phyloP scores from a whole-genome alignment of 257 asterid genomes.

The Oldenlandia corymbosa region DNA sequence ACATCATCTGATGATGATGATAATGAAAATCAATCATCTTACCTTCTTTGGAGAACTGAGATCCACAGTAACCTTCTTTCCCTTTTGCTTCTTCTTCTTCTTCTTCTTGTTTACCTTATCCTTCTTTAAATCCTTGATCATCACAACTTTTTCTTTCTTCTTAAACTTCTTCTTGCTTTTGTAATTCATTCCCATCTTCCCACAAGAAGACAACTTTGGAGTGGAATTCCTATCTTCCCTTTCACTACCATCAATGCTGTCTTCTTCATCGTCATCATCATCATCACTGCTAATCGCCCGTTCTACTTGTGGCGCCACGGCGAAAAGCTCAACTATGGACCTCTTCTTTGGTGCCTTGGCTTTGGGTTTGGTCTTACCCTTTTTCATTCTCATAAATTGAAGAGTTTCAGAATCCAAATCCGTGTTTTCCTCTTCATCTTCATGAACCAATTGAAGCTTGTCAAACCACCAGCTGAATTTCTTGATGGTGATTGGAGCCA shows the following conservation, averaged over 20 bases:
- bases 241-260: background rate
- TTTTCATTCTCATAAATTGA: slow-evolving; percentile 17
- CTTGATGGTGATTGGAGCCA: slow-evolving; percentile 57
- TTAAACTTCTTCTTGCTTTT: slow-evolving; percentile 26
- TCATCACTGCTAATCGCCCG: slow-evolving; percentile 21
- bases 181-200: slow-evolving; percentile 10
- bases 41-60: slow-evolving; percentile 16
- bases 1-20: slow-evolving; percentile 4
- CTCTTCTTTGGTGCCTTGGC: slow-evolving; percentile 53
- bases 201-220: slow-evolving; percentile 10
- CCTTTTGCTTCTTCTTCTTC: slow-evolving; percentile 25
- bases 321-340: slow-evolving; percentile 64
- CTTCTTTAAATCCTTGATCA: slow-evolving; percentile 23
- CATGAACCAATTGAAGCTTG: slow-evolving; percentile 23
- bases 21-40: slow-evolving; percentile 38
- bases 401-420: slow-evolving; percentile 20
- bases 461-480: slow-evolving; percentile 72
- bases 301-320: slow-evolving; percentile 57
- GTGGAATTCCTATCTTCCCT: slow-evolving; percentile 17
- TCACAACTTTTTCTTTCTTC: slow-evolving; percentile 25
- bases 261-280: slow-evolving; percentile 17
- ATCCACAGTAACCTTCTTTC: slow-evolving; percentile 13
- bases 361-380: slow-evolving; percentile 26
- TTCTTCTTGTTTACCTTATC: slow-evolving; percentile 27
- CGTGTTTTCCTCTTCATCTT: slow-evolving; percentile 14